These are phyloP conservation scores for Emergomyces pasteurianus DNA, from an alignment of 2,329 filamentous ascomycete species.

Conservation along the genomic window DNA sequence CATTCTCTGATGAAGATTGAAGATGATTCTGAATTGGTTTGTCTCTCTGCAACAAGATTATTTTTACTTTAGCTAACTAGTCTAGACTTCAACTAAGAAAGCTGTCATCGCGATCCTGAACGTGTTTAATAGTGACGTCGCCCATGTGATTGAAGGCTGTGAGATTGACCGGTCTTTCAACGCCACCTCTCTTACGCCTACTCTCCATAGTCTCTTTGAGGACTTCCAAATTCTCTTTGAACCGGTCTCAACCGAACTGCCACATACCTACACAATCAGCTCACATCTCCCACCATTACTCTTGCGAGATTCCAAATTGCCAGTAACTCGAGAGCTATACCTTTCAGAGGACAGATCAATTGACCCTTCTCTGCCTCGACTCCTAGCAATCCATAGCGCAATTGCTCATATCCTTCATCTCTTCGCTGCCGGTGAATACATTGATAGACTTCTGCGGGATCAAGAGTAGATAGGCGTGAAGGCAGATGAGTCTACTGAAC, in stretches of 20 bases:
- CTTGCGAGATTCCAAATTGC: conserved; percentile 1
- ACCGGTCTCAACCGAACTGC: not conserved
- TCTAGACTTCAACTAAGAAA: conserved; percentile 18
- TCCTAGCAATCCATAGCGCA: conserved; percentile 22
- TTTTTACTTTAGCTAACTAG: not conserved
- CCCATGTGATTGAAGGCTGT: conserved; percentile 25
- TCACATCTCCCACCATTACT: conserved; percentile 11
- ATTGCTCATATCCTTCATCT: conserved; percentile 24
- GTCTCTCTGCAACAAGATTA: not conserved
- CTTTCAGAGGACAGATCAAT: conserved; percentile 16
- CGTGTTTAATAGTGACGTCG: conserved; percentile 30
- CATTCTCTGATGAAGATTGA: conserved; percentile 9
- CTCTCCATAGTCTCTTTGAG: conserved; percentile 21
- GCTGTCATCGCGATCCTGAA: conserved; percentile 27
- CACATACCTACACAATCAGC: conserved; percentile 19
- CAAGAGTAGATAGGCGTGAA: not conserved
- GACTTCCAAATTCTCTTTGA: conserved; percentile 7
- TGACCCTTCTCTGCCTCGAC: conserved; percentile 15
- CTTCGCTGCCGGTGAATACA: conserved; percentile 17
- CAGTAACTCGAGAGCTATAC: conserved; percentile 9
- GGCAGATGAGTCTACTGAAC: conserved; percentile 4
- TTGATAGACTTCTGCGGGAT: conserved; percentile 20
- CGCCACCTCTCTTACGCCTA: conserved; percentile 23
- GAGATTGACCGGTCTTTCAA: conserved; percentile 32
- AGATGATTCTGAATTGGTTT: conserved; percentile 7